phyloP scores from a whole-genome alignment of 2,329 filamentous ascomycete genomes.

The Mollisiaceae sp. region DNA sequence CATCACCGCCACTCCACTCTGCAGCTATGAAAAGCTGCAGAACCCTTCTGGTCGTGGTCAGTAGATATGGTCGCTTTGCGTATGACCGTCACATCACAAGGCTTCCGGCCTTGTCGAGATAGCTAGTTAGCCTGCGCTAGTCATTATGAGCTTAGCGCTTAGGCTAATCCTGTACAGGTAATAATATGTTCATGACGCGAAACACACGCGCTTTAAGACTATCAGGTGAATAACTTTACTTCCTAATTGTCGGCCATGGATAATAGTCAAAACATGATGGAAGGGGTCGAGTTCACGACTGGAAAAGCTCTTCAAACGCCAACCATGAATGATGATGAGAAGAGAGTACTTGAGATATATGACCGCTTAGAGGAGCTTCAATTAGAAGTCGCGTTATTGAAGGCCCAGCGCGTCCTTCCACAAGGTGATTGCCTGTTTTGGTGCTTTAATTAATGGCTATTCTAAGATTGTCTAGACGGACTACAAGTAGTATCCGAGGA shows the following conservation, averaged over 20 bases:
- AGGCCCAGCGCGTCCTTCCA: slow-evolving; percentile 46
- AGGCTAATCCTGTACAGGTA: too few relatives aligned
- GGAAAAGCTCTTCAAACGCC: slow-evolving; percentile 42
- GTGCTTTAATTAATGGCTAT: background rate
- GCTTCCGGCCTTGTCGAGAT: background rate
- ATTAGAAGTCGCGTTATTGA: slow-evolving; percentile 72
- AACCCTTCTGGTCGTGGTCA: slow-evolving; percentile 25
- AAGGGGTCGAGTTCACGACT: slow-evolving; percentile 35
- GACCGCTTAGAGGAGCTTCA: slow-evolving; percentile 73
- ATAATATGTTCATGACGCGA: background rate
- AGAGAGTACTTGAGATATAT: slow-evolving; percentile 70
- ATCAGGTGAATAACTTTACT: background rate
- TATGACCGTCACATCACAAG: background rate
- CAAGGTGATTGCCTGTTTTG: slow-evolving; percentile 29
- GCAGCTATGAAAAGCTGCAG: slow-evolving; percentile 37
- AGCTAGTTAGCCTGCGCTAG: background rate
- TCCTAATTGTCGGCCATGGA: slow-evolving; percentile 12
- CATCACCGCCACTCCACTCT: slow-evolving; percentile 61
- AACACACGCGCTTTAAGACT: background rate
- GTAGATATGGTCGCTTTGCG: slow-evolving; percentile 22
- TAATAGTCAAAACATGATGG: slow-evolving; percentile 32
- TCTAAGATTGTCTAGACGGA: slow-evolving; percentile 26
- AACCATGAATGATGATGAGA: slow-evolving; percentile 69
- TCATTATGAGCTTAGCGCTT: too few relatives aligned
- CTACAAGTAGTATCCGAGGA: slow-evolving; percentile 50